Evolutionary conservation across 805 yeast genomes (phyloP), one percentile per base, ranked within the genome.

Genomic region (Cyberlindnera xishuangbannaensis): DNA sequence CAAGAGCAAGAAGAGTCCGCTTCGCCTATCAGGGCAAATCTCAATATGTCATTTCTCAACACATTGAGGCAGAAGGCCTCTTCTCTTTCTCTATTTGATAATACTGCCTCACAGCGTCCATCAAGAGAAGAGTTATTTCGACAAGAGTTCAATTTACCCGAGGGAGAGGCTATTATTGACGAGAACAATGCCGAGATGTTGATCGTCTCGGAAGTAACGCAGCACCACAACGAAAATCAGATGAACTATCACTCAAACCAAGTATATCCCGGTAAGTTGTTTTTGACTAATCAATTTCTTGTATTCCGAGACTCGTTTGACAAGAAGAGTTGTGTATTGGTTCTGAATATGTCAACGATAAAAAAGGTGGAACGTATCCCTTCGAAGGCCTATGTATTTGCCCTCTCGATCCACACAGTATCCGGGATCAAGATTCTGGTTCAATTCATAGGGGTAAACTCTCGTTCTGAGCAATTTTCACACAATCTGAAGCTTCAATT

Each of bases 331-430:
- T 82, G 92, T 52, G 69, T 75, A 6, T 73, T 90, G 50, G 69
- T 69, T 4, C 47, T 90, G 18, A 92, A 90, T 41, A 59, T 92
- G 26, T 75, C 88, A 2, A 75, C 95, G 1, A 62, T 92, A 24
- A 78, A 82, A 50, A 78, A 86, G 41, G 94, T 92, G 13, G 96
- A 90, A 53, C 68, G 97, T 33, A 69, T 86, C 15, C 94, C 95
- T 9, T 69, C 85, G 2, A 69, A 77, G 36, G 68, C 83, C 1
- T 83, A 78, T 52, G 78, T 83, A 14, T 83, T 87, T 59, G 87
- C 95, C 2, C 65, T 92, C 14, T 63, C 77, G n/a, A 59, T 90
- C 11, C 67, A 73, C 6, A 74, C 95, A 2, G 76, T 78, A 37
- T 76, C 81, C 19, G 83, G 78, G 12, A 53, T 81, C 36, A 68